Evolutionary conservation across 306 rosid species (phyloP).

Genomic region (Chamaecrista fasciculata): DNA sequence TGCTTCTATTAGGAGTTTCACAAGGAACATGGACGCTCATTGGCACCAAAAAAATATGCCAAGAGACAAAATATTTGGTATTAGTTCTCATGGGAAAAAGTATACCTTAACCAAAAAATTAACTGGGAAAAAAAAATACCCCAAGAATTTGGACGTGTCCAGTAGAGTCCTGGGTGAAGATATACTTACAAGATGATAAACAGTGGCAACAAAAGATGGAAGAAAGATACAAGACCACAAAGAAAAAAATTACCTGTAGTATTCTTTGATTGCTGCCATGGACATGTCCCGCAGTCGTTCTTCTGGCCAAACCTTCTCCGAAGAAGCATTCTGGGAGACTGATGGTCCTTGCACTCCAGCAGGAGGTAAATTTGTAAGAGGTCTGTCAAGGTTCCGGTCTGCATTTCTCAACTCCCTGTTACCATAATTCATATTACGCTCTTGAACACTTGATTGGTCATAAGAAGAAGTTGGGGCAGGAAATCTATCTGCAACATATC

Average conservation of each 20-base stretch:
- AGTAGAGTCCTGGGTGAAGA: background rate
- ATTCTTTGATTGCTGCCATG: conserved; percentile 79
- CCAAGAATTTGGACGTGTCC: background rate
- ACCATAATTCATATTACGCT: conserved; percentile 48
- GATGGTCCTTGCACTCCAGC: conserved; percentile 45
- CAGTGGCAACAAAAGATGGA: background rate
- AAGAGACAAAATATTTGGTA: background rate
- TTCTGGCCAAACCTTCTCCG: conserved; percentile 48
- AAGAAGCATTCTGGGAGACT: conserved; percentile 40
- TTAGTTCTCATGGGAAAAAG: background rate
- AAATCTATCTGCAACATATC: conserved; percentile 47
- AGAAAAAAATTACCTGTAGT: conserved; percentile 63
- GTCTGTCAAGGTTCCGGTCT: conserved; percentile 50
- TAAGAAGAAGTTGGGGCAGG: conserved; percentile 48
- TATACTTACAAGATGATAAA: background rate
- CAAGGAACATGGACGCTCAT: background rate
- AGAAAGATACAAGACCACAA: background rate
- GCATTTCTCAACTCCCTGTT: conserved; percentile 56
- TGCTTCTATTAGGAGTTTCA: background rate
- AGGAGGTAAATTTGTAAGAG: conserved; percentile 50
- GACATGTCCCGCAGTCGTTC: conserved; percentile 60
- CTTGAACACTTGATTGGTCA: conserved; percentile 56
- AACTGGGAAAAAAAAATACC: background rate
- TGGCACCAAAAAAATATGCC: background rate
- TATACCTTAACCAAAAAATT: too few relatives aligned